Conservation (phyloP, 352 stramenopile species). For the Globisporangium nodosum region DNA sequence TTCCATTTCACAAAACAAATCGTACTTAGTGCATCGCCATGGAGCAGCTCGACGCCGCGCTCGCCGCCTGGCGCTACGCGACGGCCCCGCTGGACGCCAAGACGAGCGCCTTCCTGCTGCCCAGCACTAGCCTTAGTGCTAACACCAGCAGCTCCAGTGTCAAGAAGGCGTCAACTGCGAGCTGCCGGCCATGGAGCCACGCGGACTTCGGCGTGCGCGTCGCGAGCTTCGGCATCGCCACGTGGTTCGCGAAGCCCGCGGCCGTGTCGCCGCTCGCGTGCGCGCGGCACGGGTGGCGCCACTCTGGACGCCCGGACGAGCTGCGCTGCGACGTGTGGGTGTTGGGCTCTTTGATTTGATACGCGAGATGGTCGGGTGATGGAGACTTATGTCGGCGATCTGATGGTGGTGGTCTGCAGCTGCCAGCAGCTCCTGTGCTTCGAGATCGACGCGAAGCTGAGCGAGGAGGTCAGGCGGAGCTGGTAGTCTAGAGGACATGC, state of each 20-base stretch:
- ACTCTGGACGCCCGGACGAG: conserved; percentile 30
- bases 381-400: no score
- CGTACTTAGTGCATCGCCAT: neutral
- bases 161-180: neutral
- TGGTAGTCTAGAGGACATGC: no score
- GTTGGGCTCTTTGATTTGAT: neutral
- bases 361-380: neutral
- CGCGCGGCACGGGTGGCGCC: conserved; percentile 48
- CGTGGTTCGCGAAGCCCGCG: conserved; percentile 61
- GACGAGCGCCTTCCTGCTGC: neutral
- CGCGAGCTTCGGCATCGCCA: conserved; percentile 43
- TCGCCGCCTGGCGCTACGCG: conserved; percentile 10
- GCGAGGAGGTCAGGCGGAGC: conserved; percentile 13
- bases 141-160: no score
- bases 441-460: conserved; percentile 42
- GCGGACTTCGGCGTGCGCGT: conserved; percentile 43
- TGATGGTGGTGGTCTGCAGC: conserved; percentile 19
- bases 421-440: conserved; percentile 48
- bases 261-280: conserved; percentile 38
- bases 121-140: neutral
- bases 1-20: no score
- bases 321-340: conserved; percentile 36
- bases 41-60: conserved; percentile 12
- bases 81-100: conserved; percentile 12
- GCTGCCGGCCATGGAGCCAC: conserved; percentile 44